Evolutionary conservation across 1,284 basidiomycete species (phyloP), one percentile per base, ranked within the genome.

Genomic region (Trichosporon sp.): DNA sequence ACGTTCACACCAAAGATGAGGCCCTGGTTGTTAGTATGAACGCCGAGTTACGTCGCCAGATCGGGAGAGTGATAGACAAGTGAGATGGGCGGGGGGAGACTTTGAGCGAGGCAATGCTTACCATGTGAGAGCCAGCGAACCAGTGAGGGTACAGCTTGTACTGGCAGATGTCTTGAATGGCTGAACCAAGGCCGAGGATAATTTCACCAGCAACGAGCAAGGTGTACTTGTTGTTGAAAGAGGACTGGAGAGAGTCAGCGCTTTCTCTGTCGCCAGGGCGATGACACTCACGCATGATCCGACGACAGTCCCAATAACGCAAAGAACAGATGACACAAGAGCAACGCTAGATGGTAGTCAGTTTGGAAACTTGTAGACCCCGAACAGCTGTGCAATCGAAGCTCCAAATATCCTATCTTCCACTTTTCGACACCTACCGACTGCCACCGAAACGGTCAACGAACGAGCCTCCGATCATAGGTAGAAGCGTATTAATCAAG

Each of bases 391-490:
- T n/a, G n/a, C n/a, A n/a, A n/a, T n/a, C n/a, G n/a, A n/a, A n/a
- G n/a, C n/a, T n/a, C n/a, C n/a, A n/a, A n/a, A n/a, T n/a, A n/a
- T n/a, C n/a, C n/a, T n/a, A n/a, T n/a, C n/a, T n/a, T 13, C 3
- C 11, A 3, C 34, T 4, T 11, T 16, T 37, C 13, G 13, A 37
- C 1, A 60, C 72, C 61, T 46, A 73, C 71, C 71, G 71, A 1
- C 69, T 72, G 1, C 69, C 73, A 13, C 77, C 81, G 65, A 75
- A 80, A 54, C 78, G 77, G 67, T 82, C 81, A 65, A 82, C 80
- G 13, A 75, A 68, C 36, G 80, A 71, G 44, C 81, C 82, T 1
- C 78, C 77, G 9, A 83, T 72, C 62, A 82, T 76, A 3, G 82
- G 82, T 5, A 82, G 68, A 16, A 81, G 61, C 3, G 77, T 78